Base-by-base conservation (phyloP, 164 flowering plant genomes). In the Nelumbo lutea region DNA sequence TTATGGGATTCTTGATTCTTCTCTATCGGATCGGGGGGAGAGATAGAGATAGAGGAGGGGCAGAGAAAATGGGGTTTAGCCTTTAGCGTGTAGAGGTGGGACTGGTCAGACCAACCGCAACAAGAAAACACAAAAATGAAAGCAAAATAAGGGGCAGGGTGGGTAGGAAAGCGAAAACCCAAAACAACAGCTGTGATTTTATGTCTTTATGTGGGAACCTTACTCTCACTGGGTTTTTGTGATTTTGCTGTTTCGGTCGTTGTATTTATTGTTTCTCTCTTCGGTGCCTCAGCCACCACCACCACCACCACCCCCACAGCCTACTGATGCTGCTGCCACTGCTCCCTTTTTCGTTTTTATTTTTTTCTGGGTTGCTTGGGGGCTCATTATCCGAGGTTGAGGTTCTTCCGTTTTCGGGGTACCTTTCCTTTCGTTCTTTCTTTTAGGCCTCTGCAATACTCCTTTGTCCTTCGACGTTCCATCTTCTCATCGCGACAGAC, bases 311-410 rank as follows among this genome's bases (percentile, higher is more conserved):
- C 27, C 27, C 27, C 27, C 27, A 27, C 27, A 27, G 27, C 27
- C 27, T 27, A 27, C 27, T 27, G 27, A 27, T 27, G 27, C 52
- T 5, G 27, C 42, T 4, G 38, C 43, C 27, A 27, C 48, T 58
- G 44, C 64, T 46, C 39, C 45, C 60, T 62, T 59, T 41, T 38
- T 45, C 44, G 27, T 27, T 27, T 27, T 14, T 61, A 11, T 8
- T 50, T 8, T 50, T 41, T 40, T 60, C 10, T 59, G 60, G 52
- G 4, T 62, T 38, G 55, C 39, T 15, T 69, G 74, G 48, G 53
- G 80, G 85, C 80, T 71, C 83, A 59, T 65, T 5, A 62, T 72
- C 70, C 83, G 85, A 80, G 78, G 79, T 63, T 68, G 56, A 68
- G 73, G 67, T 75, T 75, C 59, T 68, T 47, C 73, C 73, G 63